Evolutionary conservation across 768 basidiomycete species (phyloP).

Genomic region (Russula earlei): DNA sequence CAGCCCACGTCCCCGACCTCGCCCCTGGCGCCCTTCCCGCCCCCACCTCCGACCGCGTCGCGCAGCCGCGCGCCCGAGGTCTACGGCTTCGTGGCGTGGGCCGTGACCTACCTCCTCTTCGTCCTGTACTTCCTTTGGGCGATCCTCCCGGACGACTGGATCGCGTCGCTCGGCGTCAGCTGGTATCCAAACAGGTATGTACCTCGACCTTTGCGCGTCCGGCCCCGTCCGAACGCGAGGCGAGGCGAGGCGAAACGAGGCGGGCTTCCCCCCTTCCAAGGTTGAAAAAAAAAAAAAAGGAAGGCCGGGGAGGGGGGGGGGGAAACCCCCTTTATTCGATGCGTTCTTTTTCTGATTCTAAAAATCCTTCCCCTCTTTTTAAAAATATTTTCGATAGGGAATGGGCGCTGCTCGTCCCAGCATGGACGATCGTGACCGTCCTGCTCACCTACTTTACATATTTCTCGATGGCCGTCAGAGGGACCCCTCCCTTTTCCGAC

Average conservation of each 20-base stretch:
- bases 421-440: conserved; percentile 61
- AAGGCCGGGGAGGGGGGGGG: no score
- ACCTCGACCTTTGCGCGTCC: no score
- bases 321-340: no score
- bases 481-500: conserved; percentile 63
- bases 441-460: conserved; percentile 73
- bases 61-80: conserved; percentile 74
- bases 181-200: conserved; percentile 84
- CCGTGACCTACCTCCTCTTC: conserved; percentile 63
- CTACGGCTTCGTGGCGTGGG: conserved; percentile 86
- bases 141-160: conserved; percentile 61
- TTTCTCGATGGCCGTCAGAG: conserved; percentile 61
- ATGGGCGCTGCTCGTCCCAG: conserved; percentile 76
- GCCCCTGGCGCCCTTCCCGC: conserved; percentile 36
- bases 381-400: conserved; percentile 48
- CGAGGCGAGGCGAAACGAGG: no score
- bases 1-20: conserved; percentile 31
- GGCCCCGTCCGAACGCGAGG: no score
- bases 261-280: background rate
- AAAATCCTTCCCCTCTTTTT: background rate
- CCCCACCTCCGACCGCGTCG: conserved; percentile 34
- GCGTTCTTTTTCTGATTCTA: background rate
- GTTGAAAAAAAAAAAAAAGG: no score
- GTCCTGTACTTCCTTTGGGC: conserved; percentile 72
- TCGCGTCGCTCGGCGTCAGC: conserved; percentile 53